Evolutionary conservation across 1,284 basidiomycete genomes (phyloP).

Genomic region (Tylopilus sp.): DNA sequence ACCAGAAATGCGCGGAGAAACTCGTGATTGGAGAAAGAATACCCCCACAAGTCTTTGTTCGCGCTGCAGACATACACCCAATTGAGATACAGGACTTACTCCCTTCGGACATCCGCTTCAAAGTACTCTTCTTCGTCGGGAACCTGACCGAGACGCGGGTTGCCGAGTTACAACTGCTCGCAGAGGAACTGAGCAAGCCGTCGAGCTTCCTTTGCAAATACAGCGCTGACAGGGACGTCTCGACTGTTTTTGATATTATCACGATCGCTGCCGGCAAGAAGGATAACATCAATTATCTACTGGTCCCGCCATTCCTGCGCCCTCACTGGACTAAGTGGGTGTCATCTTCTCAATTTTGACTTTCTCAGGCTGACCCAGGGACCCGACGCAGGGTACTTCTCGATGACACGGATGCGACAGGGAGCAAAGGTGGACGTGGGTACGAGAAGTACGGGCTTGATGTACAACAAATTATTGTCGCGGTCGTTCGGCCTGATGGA

Average conservation of each 20-base stretch:
- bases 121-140: slow-evolving; percentile 66
- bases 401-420: slow-evolving; percentile 36
- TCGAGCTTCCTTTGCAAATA: slow-evolving; percentile 40
- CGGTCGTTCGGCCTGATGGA: slow-evolving; percentile 25
- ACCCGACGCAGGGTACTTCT: slow-evolving; percentile 10
- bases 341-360: not conserved
- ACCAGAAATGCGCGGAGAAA: slow-evolving; percentile 41
- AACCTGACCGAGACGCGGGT: slow-evolving; percentile 42
- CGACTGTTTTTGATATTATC: slow-evolving; percentile 51
- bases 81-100: slow-evolving; percentile 66
- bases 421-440: slow-evolving; percentile 36
- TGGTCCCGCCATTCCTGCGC: not conserved
- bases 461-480: slow-evolving; percentile 42
- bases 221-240: slow-evolving; percentile 24
- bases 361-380: not conserved
- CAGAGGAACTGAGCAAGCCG: slow-evolving; percentile 40
- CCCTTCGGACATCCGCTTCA: slow-evolving; percentile 66
- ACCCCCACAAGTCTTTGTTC: slow-evolving; percentile 53
- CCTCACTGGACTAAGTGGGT: slow-evolving; percentile 7
- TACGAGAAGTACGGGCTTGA: slow-evolving; percentile 50
- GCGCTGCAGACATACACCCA: slow-evolving; percentile 59
- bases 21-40: slow-evolving; percentile 58
- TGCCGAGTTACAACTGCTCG: slow-evolving; percentile 40
- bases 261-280: slow-evolving; percentile 48
- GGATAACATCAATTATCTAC: slow-evolving; percentile 32